Evolutionary conservation across 805 yeast genomes (phyloP).

Genomic region (Pichia manshurica): DNA sequence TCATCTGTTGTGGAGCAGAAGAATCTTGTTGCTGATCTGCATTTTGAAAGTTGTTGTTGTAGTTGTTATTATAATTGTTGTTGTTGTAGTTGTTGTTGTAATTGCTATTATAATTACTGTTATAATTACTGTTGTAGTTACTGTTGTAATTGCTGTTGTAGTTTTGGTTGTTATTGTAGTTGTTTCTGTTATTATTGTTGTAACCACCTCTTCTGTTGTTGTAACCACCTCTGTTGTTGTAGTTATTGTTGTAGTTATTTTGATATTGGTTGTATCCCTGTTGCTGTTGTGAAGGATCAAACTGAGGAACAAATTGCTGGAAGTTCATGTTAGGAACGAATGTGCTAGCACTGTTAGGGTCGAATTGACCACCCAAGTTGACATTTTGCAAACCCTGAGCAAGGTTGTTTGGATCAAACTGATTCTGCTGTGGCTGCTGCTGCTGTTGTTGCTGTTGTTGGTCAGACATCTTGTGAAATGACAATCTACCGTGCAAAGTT

Average conservation of each 20-base stretch:
- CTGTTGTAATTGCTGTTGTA: conserved; percentile 4
- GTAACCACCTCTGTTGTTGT: conserved; percentile 20
- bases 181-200: conserved; percentile 22
- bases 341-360: conserved; percentile 45
- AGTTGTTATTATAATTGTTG: conserved; percentile 2
- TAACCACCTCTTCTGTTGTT: conserved; percentile 21
- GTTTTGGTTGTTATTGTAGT: conserved; percentile 17
- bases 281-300: conserved; percentile 22
- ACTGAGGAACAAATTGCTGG: conserved; percentile 36
- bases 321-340: conserved; percentile 41
- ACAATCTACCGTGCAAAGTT: too few species aligned
- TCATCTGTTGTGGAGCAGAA: conserved; percentile 47
- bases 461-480: conserved; percentile 22
- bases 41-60: conserved; percentile 7
- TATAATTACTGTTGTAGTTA: conserved; percentile 16
- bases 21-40: conserved; percentile 15
- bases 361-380: conserved; percentile 36
- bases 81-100: conserved; percentile 17
- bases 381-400: conserved; percentile 40
- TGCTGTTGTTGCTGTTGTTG: conserved; percentile 18
- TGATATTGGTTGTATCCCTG: conserved; percentile 9
- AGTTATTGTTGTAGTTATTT: conserved; percentile 16
- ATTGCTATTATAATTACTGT: conserved; percentile 21
- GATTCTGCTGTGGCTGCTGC: conserved; percentile 25
- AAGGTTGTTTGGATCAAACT: conserved; percentile 39